phyloP scores from a whole-genome alignment of 345 rosid species.

The Citrus maxima region DNA sequence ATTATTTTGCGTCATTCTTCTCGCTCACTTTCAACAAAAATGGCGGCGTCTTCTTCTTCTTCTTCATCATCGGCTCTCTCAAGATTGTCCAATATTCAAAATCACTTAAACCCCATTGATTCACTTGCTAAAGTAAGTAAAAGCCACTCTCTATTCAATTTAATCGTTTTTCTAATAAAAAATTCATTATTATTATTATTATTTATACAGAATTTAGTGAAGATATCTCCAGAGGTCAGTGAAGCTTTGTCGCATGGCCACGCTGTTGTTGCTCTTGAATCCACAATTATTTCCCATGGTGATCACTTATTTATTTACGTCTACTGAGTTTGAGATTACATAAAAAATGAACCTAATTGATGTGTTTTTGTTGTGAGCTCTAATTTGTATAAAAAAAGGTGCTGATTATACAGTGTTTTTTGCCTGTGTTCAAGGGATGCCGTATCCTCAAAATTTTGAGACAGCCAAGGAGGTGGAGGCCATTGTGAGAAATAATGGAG shows the following conservation, averaged over 20 bases:
- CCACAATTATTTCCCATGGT: constrained; percentile 95
- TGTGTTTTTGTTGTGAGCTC: not conserved
- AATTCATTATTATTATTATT: not conserved
- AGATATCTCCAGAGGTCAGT: constrained; percentile 62
- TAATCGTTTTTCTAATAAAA: not conserved
- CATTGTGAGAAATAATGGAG: constrained; percentile 85
- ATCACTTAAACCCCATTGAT: constrained; percentile 45
- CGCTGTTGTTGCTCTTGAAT: constrained; percentile 82
- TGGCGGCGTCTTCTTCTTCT: constrained; percentile 26
- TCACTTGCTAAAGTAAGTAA: constrained; percentile 30
- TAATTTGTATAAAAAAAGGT: too few species aligned
- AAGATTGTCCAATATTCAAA: constrained; percentile 47
- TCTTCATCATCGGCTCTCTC: constrained; percentile 32
- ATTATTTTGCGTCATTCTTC: too few species aligned
- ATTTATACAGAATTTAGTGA: constrained; percentile 41
- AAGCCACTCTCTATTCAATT: not conserved
- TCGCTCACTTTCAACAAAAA: constrained; percentile 5
- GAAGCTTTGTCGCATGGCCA: constrained; percentile 60
- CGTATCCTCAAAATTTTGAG: constrained; percentile 83
- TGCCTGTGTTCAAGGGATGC: constrained; percentile 59
- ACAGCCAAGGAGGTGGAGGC: constrained; percentile 85
- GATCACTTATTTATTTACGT: not conserved
- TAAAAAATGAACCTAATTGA: not conserved
- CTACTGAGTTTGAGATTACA: not conserved
- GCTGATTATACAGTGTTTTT: too few species aligned